phyloP scores from a whole-genome alignment of 139 green algal genomes.

The Nannochloris sp. region DNA sequence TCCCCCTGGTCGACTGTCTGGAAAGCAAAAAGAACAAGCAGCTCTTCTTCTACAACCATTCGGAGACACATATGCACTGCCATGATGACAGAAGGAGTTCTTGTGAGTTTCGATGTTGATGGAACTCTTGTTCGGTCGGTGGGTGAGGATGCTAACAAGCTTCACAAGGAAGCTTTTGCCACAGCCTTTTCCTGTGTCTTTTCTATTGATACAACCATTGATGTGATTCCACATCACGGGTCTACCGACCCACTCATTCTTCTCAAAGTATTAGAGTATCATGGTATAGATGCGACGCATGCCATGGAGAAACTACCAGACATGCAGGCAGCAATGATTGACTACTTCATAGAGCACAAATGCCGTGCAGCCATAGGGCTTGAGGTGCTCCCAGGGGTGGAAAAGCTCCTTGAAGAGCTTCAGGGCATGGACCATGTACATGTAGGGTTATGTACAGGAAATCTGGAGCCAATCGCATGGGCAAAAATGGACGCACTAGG shows the following conservation, averaged over 20 bases:
- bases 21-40: background rate
- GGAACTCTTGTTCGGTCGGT: constrained; percentile 47
- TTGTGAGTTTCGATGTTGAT: constrained; percentile 41
- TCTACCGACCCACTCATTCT: constrained; percentile 52
- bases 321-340: constrained; percentile 40
- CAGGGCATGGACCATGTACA: constrained; percentile 18
- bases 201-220: constrained; percentile 46
- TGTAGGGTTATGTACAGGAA: constrained; percentile 81
- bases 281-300: constrained; percentile 30
- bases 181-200: constrained; percentile 41
- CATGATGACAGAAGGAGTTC: background rate
- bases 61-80: background rate
- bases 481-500: constrained; percentile 70
- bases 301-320: constrained; percentile 28
- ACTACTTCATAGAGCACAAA: constrained; percentile 27
- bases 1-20: background rate
- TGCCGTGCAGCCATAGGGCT: constrained; percentile 35
- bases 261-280: constrained; percentile 34
- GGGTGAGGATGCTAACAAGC: constrained; percentile 43
- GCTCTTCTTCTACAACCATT: too few species aligned
- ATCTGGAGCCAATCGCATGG: constrained; percentile 86
- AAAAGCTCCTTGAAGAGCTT: constrained; percentile 31
- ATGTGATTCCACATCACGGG: constrained; percentile 59
- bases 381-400: constrained; percentile 50
- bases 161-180: constrained; percentile 55